phyloP scores from a whole-genome alignment of 73 alveolate genomes.

The Symbiodinium pilosum region DNA sequence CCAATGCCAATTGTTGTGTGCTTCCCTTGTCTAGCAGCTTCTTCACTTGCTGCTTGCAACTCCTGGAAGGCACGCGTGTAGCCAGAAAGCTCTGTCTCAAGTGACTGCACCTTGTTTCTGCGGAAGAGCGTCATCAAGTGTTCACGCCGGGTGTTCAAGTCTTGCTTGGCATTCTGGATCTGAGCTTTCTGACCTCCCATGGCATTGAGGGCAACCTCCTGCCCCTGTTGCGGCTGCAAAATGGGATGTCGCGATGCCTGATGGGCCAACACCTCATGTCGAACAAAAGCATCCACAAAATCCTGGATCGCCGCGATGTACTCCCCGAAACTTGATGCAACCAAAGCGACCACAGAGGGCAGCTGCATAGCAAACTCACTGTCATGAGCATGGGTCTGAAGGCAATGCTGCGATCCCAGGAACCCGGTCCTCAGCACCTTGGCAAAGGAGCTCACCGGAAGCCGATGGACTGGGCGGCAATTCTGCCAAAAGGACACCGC shows the following conservation, averaged over 20 bases:
- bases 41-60: not conserved
- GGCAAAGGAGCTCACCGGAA: slow-evolving; percentile 17
- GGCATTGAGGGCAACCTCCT: slow-evolving; percentile 34
- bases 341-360: not conserved
- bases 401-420: slow-evolving; percentile 59
- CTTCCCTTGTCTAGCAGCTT: not conserved
- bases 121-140: not conserved
- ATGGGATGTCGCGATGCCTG: not conserved
- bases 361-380: slow-evolving; percentile 41
- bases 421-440: slow-evolving; percentile 43
- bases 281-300: slow-evolving; percentile 19
- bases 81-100: not conserved
- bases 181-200: not conserved
- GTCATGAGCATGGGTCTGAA: slow-evolving; percentile 20
- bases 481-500: not conserved
- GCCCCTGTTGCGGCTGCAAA: slow-evolving; percentile 4
- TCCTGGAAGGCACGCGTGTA: not conserved
- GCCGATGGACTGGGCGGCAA: slow-evolving; percentile 48
- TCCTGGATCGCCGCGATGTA: not conserved
- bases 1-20: slow-evolving; percentile 15
- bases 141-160: not conserved
- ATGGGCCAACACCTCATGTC: not conserved
- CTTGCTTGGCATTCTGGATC: not conserved
- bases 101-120: not conserved
- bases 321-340: not conserved